Evolutionary conservation across 2,329 filamentous ascomycete genomes (phyloP).

Genomic region (Penicillium janthinellum): DNA sequence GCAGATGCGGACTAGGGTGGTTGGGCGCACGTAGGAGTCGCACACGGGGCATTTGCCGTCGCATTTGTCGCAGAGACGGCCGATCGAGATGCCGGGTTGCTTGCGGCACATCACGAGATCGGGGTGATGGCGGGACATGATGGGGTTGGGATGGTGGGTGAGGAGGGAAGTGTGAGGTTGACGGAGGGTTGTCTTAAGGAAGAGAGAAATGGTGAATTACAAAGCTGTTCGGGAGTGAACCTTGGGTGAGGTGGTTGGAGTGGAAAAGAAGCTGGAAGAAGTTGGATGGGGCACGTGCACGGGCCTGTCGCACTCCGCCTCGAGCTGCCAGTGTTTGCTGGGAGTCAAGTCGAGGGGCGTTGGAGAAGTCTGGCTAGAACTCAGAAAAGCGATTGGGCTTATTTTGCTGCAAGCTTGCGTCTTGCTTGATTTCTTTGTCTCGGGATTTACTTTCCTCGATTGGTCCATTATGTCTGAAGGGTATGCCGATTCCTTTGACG

Average conservation of each 20-base stretch:
- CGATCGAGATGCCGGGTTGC: slow-evolving; percentile 95
- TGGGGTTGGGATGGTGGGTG: slow-evolving; percentile 25
- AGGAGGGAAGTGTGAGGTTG: neutral
- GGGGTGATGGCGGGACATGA: slow-evolving; percentile 92
- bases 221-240: neutral
- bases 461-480: slow-evolving; percentile 29
- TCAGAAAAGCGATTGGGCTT: neutral
- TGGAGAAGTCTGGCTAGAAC: neutral
- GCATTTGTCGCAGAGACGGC: slow-evolving; percentile 98
- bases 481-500: slow-evolving; percentile 17
- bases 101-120: slow-evolving; percentile 99
- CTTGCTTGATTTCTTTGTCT: neutral
- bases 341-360: neutral
- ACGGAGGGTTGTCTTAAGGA: neutral
- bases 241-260: slow-evolving; percentile 1
- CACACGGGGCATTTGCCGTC: slow-evolving; percentile 99
- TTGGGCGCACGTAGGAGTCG: slow-evolving; percentile 97
- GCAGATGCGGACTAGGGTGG: slow-evolving; percentile 95
- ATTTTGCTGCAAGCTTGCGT: neutral
- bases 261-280: slow-evolving; percentile 30
- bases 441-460: neutral
- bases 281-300: slow-evolving; percentile 48
- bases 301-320: slow-evolving; percentile 12
- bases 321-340: neutral
- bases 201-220: slow-evolving; percentile 3